Conservation (phyloP, 2,329 filamentous ascomycete genomes). For the Ascocoryne sarcoides region DNA sequence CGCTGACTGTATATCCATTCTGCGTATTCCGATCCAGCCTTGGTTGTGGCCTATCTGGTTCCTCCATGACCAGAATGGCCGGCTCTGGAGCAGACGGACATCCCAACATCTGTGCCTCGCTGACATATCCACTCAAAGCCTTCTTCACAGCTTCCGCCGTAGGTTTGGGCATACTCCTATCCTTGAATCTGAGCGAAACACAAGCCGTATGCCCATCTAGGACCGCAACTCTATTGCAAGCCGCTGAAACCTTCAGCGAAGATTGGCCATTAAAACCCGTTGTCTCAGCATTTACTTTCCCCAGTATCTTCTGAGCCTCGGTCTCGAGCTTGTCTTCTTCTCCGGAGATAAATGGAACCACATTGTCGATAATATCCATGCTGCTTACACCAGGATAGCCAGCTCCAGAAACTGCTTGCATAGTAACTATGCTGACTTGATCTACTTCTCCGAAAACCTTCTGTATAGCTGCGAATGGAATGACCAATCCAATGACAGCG, state of each 20-base stretch:
- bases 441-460: constrained; percentile 78
- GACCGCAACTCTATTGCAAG: constrained; percentile 91
- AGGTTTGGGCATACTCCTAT: constrained; percentile 54
- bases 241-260: constrained; percentile 67
- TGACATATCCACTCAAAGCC: constrained; percentile 71
- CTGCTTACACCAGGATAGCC: constrained; percentile 83
- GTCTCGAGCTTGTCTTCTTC: constrained; percentile 96
- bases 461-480: constrained; percentile 86
- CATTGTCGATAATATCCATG: constrained; percentile 96
- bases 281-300: constrained; percentile 58
- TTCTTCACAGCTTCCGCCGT: constrained; percentile 66
- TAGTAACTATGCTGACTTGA: constrained; percentile 69
- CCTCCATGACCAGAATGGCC: constrained; percentile 82
- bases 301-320: constrained; percentile 91
- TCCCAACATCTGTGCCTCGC: constrained; percentile 72
- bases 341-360: constrained; percentile 85
- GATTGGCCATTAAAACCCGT: constrained; percentile 71
- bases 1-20: constrained; percentile 81
- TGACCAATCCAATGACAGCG: constrained; percentile 91
- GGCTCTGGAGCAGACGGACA: constrained; percentile 78
- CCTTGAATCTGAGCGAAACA: constrained; percentile 75
- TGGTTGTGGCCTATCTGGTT: constrained; percentile 84
- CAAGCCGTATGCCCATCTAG: constrained; percentile 95
- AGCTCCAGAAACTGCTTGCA: constrained; percentile 90
- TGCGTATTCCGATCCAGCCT: constrained; percentile 80